These are phyloP conservation scores for Eucalyptus paniculata DNA, from an alignment of 345 rosid genomes.

Conservation along the genomic window DNA sequence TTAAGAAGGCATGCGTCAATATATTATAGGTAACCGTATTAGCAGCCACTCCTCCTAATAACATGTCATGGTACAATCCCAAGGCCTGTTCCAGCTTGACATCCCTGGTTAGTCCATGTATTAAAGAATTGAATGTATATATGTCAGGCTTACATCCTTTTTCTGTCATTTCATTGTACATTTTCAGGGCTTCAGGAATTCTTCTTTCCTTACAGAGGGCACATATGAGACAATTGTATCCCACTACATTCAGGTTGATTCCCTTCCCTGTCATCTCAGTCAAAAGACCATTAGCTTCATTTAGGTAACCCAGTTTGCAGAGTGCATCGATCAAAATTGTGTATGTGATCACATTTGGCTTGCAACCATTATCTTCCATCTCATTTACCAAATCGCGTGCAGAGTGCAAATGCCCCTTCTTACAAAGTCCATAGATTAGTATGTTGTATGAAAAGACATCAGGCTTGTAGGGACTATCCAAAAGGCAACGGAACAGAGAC, in stretches of 20 bases:
- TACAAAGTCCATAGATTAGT: slow-evolving; percentile 57
- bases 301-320: slow-evolving; percentile 53
- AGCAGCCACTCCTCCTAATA: slow-evolving; percentile 69
- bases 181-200: slow-evolving; percentile 36
- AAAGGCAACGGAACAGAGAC: slow-evolving; percentile 24
- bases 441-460: slow-evolving; percentile 59
- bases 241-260: slow-evolving; percentile 52
- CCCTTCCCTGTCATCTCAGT: slow-evolving; percentile 46
- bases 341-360: slow-evolving; percentile 53
- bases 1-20: slow-evolving; percentile 42
- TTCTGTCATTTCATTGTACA: slow-evolving; percentile 50
- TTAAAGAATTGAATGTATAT: slow-evolving; percentile 66
- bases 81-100: slow-evolving; percentile 46
- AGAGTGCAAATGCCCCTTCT: slow-evolving; percentile 42
- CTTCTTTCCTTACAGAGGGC: slow-evolving; percentile 50
- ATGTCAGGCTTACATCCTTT: slow-evolving; percentile 78
- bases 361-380: slow-evolving; percentile 41
- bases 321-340: slow-evolving; percentile 51
- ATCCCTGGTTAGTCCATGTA: slow-evolving; percentile 60
- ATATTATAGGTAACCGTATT: slow-evolving; percentile 79
- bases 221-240: slow-evolving; percentile 55
- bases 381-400: slow-evolving; percentile 47
- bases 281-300: slow-evolving; percentile 31
- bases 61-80: slow-evolving; percentile 48
- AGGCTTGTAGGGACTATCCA: slow-evolving; percentile 18